A percentile compares a stretch with the other conserved stretches of the same genome.
Evolutionary conservation across 257 asterid genomes (phyloP).

Genomic region (Datura wrightii): DNA sequence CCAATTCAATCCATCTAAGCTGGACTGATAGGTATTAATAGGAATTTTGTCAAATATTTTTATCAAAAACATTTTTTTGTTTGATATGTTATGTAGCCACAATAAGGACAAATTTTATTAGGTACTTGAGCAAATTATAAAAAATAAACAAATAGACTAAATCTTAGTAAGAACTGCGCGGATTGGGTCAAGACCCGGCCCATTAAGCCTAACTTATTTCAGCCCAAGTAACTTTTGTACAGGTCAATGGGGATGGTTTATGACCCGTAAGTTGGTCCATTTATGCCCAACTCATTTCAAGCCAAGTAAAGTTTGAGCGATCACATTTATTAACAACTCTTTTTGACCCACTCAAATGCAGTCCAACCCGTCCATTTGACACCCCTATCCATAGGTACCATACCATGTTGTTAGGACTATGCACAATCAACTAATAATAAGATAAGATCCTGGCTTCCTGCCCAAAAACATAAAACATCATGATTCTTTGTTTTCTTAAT

Average conservation of each 20-base stretch:
- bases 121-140: neutral
- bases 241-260: neutral
- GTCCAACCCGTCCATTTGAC: neutral
- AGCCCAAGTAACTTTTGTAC: neutral
- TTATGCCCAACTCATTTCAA: neutral
- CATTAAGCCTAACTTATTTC: neutral
- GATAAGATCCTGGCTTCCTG: neutral
- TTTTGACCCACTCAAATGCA: neutral
- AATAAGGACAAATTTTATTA: neutral
- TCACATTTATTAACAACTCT: neutral
- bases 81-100: neutral
- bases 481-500: neutral
- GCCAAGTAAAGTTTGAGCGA: neutral
- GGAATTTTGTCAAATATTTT: neutral
- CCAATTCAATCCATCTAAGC: neutral
- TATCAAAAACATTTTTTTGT: neutral
- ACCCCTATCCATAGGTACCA: neutral
- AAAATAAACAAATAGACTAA: no score
- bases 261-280: neutral
- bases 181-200: neutral
- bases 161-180: neutral
- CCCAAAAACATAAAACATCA: neutral
- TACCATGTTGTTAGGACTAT: neutral
- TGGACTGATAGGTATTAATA: neutral
- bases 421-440: neutral